These are phyloP conservation scores for Wallacemonas rigidus DNA, from an alignment of 208 protist species.

Conservation along the genomic window DNA sequence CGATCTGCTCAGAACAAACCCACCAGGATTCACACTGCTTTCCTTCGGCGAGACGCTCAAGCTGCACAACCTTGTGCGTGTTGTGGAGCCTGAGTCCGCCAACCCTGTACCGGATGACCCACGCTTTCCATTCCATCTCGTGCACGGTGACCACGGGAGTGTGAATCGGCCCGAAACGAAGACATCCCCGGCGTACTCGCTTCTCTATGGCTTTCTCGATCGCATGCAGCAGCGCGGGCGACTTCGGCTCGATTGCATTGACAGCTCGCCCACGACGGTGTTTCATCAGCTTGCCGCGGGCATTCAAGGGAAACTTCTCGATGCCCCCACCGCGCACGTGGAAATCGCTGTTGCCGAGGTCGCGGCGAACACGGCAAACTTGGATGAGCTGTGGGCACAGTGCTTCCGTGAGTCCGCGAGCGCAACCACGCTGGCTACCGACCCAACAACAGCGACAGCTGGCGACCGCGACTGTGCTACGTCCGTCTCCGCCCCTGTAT, in stretches of 20 bases:
- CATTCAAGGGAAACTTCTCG: not conserved
- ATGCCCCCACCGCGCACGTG: not conserved
- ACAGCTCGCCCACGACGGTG: not conserved
- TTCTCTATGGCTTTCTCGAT: conserved; percentile 58
- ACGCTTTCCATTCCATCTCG: conserved; percentile 55
- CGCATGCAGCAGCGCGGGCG: conserved; percentile 51
- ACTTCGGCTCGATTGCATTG: conserved; percentile 16
- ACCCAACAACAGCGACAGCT: not conserved
- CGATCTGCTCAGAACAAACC: not conserved
- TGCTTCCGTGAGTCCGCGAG: not conserved
- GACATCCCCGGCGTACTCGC: conserved; percentile 53
- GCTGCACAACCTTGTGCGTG: conserved; percentile 47
- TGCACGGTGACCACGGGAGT: conserved; percentile 59
- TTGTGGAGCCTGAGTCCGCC: conserved; percentile 65
- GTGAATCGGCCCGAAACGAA: conserved; percentile 58
- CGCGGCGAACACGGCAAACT: not conserved
- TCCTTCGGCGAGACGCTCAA: conserved; percentile 66
- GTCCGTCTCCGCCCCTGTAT: not conserved
- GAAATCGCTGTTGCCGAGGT: not conserved
- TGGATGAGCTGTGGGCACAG: conserved; percentile 5
- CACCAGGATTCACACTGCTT: conserved; percentile 23
- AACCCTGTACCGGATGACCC: conserved; percentile 57
- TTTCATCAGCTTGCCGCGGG: not conserved
- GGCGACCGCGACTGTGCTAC: not conserved
- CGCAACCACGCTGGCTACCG: not conserved